phyloP scores from a whole-genome alignment of 176 grass and related monocot genomes.

The Ampelocalamus luodianensis region DNA sequence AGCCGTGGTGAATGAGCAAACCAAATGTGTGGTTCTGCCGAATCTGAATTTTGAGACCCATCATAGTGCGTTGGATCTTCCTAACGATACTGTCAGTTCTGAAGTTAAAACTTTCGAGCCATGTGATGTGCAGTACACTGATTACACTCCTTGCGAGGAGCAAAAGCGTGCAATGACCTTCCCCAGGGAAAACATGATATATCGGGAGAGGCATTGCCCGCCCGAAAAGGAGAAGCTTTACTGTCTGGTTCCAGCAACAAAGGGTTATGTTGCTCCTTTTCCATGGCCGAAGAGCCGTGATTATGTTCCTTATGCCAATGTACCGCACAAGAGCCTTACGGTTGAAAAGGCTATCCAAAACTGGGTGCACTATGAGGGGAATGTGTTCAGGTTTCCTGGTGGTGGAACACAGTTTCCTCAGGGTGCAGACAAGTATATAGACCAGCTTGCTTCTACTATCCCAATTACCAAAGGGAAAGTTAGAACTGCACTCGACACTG shows the following conservation, averaged over 20 bases:
- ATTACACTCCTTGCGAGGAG: constrained; percentile 94
- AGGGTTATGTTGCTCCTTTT: constrained; percentile 73
- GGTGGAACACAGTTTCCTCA: constrained; percentile 86
- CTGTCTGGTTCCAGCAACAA: constrained; percentile 83
- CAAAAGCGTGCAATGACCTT: constrained; percentile 78
- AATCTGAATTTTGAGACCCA: constrained; percentile 79
- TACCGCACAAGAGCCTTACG: constrained; percentile 81
- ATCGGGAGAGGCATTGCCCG: constrained; percentile 86
- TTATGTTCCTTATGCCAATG: constrained; percentile 77
- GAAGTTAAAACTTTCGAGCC: constrained; percentile 55
- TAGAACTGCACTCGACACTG: constrained; percentile 86
- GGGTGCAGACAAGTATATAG: constrained; percentile 82
- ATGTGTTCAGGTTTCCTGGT: constrained; percentile 86
- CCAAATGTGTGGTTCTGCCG: constrained; percentile 55
- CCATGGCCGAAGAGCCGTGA: constrained; percentile 85
- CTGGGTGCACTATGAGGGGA: constrained; percentile 86
- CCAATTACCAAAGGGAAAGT: constrained; percentile 67
- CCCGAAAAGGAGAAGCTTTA: constrained; percentile 61
- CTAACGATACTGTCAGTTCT: constrained; percentile 38
- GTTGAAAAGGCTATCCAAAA: constrained; percentile 94
- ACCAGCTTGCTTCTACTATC: constrained; percentile 71
- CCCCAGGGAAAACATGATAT: constrained; percentile 69
- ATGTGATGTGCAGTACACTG: constrained; percentile 64
- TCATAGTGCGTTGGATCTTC: constrained; percentile 56
- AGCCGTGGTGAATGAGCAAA: constrained; percentile 65